Conservation (phyloP, 148 eudicot genomes). For the Tetragonia tetragonoides region DNA sequence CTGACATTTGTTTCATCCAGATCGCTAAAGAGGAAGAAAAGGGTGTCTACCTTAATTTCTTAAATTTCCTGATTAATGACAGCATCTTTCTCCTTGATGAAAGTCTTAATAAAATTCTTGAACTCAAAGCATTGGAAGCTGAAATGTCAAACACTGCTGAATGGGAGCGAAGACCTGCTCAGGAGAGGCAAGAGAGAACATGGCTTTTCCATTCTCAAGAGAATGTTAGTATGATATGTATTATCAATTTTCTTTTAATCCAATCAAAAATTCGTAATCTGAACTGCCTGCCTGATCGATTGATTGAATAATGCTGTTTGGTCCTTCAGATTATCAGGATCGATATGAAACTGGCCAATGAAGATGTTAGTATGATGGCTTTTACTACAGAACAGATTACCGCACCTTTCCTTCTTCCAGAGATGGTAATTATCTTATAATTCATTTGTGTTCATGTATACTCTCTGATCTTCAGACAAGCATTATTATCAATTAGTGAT, state of each 20-base stretch:
- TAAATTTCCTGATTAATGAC: conserved; percentile 88
- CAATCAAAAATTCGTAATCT: not conserved
- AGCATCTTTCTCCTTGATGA: conserved; percentile 95
- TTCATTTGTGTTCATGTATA: not conserved
- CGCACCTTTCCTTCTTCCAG: conserved; percentile 83
- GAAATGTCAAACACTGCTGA: conserved; percentile 96
- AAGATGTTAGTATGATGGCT: conserved; percentile 92
- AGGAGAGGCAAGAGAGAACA: conserved; percentile 98
- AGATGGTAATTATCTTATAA: conserved; percentile 56
- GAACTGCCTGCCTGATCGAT: not conserved
- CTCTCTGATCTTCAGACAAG: not conserved
- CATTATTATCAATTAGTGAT: not conserved
- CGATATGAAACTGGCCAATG: conserved; percentile 97
- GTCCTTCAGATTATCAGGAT: conserved; percentile 73
- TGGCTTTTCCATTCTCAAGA: conserved; percentile 89
- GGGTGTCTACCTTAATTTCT: conserved; percentile 94
- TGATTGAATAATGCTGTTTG: conserved; percentile 11
- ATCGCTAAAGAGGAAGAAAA: conserved; percentile 96
- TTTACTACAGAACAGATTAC: conserved; percentile 95
- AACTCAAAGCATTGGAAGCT: conserved; percentile 89
- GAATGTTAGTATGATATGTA: conserved; percentile 56
- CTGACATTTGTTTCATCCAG: conserved; percentile 36
- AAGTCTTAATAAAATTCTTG: conserved; percentile 97
- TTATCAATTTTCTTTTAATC: not conserved
- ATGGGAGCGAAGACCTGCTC: conserved; percentile 91